These are phyloP conservation scores for Cicer yamashitae DNA, from an alignment of 306 rosid species.

Conservation along the genomic window DNA sequence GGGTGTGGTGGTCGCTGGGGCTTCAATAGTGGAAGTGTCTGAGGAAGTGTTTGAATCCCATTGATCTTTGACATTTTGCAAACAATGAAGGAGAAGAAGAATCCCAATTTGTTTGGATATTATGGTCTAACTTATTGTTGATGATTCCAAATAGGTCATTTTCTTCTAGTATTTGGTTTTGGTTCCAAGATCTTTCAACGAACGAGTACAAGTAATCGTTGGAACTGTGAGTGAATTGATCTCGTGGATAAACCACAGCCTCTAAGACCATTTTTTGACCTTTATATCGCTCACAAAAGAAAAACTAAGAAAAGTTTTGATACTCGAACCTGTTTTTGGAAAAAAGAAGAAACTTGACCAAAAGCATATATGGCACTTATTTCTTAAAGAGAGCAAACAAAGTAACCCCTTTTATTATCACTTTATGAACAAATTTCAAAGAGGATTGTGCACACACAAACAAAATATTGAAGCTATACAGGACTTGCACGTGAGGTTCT, in stretches of 20 bases:
- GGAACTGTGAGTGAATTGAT: conserved; percentile 38
- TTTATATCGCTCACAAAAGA: conserved; percentile 16
- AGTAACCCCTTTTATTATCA: conserved; percentile 40
- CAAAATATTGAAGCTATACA: conserved; percentile 45
- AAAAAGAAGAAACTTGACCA: conserved; percentile 18
- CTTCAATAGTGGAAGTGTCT: background rate
- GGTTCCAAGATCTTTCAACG: conserved; percentile 9
- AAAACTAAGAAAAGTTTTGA: conserved; percentile 27
- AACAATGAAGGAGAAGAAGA: conserved; percentile 42
- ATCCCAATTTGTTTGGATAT: conserved; percentile 42
- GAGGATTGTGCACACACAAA: conserved; percentile 16
- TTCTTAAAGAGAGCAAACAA: conserved; percentile 40
- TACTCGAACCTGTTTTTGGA: conserved; percentile 30
- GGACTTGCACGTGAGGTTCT: conserved; percentile 55
- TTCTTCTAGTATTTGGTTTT: conserved; percentile 16
- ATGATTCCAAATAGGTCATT: conserved; percentile 20
- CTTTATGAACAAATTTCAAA: conserved; percentile 19
- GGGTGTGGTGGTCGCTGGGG: background rate
- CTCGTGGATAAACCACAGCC: conserved; percentile 56
- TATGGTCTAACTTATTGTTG: conserved; percentile 32
- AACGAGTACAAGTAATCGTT: conserved; percentile 44
- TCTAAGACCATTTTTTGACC: conserved; percentile 47
- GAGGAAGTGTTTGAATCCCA: conserved; percentile 50
- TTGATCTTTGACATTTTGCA: conserved; percentile 44
- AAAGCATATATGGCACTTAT: background rate